Evolutionary conservation across 2,329 filamentous ascomycete genomes (phyloP), one percentile per base, ranked within the genome.

Genomic region (Bipolaris zeicola): DNA sequence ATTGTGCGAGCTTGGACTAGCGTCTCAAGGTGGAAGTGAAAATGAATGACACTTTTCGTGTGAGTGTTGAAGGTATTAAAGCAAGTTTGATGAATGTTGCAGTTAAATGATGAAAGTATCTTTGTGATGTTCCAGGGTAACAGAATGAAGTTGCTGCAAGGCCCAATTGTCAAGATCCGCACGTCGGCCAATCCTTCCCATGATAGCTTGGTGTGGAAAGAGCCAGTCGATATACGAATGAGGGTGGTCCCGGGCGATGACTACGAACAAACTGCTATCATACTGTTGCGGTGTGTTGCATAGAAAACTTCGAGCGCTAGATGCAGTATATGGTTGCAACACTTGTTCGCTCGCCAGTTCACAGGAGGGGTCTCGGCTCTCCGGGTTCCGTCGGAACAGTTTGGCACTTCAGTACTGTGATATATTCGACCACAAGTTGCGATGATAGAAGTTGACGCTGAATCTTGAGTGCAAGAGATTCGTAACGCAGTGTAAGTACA

Each of bases 1-100:
- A 4, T 24, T 26, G 38, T 13, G 18, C 18, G 38, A 20, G 24
- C 13, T 18, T 4, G 2, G 31, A 22, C 22, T 7, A 24, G 31
- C n/a, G 11, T 38, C 10, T 53, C 33, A 43, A 44, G 18, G 50
- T 53, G 54, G 48, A 44, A 16, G 54, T 44, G 49, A 57, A 45
- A 10, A 20, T 46, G 41, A 41, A 24, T 11, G 11, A 36, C 37
- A 18, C 8, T 3, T 26, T 6, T n/a, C 11, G 20, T 28, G n/a
- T 14, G 26, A 41, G 8, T 14, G 26, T 6, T n/a, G 16, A 38
- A 33, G 14, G 6, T 6, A 14, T 8, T 5, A 37, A 22, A 11
- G 11, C 13, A 20, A 24, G 10, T 10, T 20, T 22, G 10, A 10
- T 14, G n/a, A 11, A 28, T 20, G 10, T 39, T 20, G 11, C 46